Evolutionary conservation across 2,329 filamentous ascomycete species (phyloP).

Genomic region (Onygenales sp.): DNA sequence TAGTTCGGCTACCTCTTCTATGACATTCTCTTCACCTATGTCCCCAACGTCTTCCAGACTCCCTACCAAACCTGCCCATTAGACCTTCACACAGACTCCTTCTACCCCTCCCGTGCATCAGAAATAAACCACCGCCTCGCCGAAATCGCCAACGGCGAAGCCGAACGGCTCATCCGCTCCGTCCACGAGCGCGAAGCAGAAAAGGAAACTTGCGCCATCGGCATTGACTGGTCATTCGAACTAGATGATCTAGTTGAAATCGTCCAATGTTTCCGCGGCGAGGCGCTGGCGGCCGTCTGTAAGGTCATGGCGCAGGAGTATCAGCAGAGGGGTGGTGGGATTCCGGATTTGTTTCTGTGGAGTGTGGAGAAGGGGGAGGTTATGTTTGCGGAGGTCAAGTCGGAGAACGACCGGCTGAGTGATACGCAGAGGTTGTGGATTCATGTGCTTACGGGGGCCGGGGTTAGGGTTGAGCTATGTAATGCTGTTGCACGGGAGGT

Average conservation of each 20-base stretch:
- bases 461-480: conserved; percentile 75
- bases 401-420: conserved; percentile 82
- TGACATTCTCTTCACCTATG: conserved; percentile 83
- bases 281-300: conserved; percentile 72
- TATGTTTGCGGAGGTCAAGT: conserved; percentile 73
- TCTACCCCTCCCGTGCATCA: conserved; percentile 74
- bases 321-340: conserved; percentile 69
- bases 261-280: conserved; percentile 65
- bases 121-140: conserved; percentile 84
- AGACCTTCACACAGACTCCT: conserved; percentile 86
- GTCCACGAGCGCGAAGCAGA: conserved; percentile 62
- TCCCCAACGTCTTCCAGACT: conserved; percentile 96
- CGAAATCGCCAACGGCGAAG: conserved; percentile 76
- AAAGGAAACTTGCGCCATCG: conserved; percentile 74
- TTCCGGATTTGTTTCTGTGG: conserved; percentile 93
- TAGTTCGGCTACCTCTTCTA: conserved; percentile 78
- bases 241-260: conserved; percentile 72
- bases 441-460: conserved; percentile 77
- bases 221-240: conserved; percentile 82
- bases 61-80: conserved; percentile 88
- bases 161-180: conserved; percentile 53
- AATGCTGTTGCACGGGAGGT: conserved; percentile 53
- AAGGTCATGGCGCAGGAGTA: conserved; percentile 97
- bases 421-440: conserved; percentile 97
- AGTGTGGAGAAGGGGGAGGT: conserved; percentile 50